Base-by-base conservation (phyloP, 1,139 yeast genomes). In the Magnusiomyces paraingens region DNA sequence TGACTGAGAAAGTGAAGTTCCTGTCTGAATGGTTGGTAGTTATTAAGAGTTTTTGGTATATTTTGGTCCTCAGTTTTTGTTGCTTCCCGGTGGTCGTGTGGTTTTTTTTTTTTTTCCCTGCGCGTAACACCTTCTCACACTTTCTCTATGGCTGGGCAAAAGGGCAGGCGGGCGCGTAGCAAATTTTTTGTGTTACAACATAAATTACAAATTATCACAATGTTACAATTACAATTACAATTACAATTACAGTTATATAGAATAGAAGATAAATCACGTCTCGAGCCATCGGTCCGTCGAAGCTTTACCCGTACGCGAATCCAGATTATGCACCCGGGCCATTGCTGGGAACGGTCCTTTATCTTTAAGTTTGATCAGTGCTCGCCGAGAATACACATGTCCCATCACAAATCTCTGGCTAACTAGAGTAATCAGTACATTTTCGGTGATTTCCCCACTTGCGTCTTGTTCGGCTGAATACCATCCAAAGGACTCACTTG, bases 341-440 rank as follows among this genome's bases (percentile, higher is more conserved):
- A 67, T 52, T 6, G 58, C 52, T 1, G 70, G 69, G 18, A 68
- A 55, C 15, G 67, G 64, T 15, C 61, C 64, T 17, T 52, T 51
- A 5, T 62, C 52, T 35, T 61, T 60, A 46, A 68, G 57, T 21
- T 65, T 57, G 10, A 69, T 54, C 5, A 64, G 49, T 47, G 60
- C 59, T 35, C 57, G 59, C 11, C 71, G 58, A 2, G 69, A 56
- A 51, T 65, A 64, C 14, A 73, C 59, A 29, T 70, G 68, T 6
- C 70, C 76, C 53, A 63, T 68, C 55, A 73, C 61, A 52, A 62
- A 64, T 11, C 73, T 73, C 43, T 64, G 68, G 44, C 67, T 64
- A 12, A 71, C 68, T 42, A 74, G 62, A 46, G 68, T 62, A 8
- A 68, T 64, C 48, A 70, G 67, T 6, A 72, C 57, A 39, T 66